Conservation (phyloP, 2,329 filamentous ascomycete species). For the Decorospora gaudefroyi region DNA sequence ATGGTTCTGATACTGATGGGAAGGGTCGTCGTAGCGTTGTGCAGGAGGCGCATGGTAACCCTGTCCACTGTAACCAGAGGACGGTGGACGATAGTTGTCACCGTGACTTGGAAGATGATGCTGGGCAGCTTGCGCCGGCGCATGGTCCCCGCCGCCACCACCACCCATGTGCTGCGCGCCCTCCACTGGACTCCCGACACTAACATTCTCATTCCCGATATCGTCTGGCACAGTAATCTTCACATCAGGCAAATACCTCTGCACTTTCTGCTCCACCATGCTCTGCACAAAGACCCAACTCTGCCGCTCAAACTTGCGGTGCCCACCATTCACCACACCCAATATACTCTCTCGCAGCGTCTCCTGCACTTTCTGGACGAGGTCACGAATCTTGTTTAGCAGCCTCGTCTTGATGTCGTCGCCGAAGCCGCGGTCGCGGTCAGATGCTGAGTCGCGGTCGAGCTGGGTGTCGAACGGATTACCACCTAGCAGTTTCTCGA, state of each 20-base stretch:
- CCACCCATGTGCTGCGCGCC: slow-evolving; percentile 18
- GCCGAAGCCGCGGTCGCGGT: slow-evolving; percentile 33
- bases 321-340: slow-evolving; percentile 39
- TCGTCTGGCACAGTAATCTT: slow-evolving; percentile 39
- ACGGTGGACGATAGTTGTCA: slow-evolving; percentile 6
- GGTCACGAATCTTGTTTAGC: slow-evolving; percentile 31
- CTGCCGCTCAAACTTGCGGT: slow-evolving; percentile 37
- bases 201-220: slow-evolving; percentile 39
- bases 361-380: slow-evolving; percentile 37
- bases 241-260: slow-evolving; percentile 36
- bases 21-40: slow-evolving; percentile 10
- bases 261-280: slow-evolving; percentile 41
- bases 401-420: slow-evolving; percentile 39
- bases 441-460: slow-evolving; percentile 33
- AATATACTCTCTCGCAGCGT: slow-evolving; percentile 38
- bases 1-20: slow-evolving; percentile 14
- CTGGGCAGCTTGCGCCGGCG: slow-evolving; percentile 13
- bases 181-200: slow-evolving; percentile 29
- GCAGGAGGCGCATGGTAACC: neutral
- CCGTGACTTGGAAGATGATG: slow-evolving; percentile 10
- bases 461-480: slow-evolving; percentile 40
- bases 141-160: neutral
- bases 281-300: slow-evolving; percentile 40
- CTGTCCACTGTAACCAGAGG: slow-evolving; percentile 10
- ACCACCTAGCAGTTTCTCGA: slow-evolving; percentile 38